These are phyloP conservation scores for Candida chilensis DNA, from an alignment of 805 yeast genomes.

Conservation along the genomic window DNA sequence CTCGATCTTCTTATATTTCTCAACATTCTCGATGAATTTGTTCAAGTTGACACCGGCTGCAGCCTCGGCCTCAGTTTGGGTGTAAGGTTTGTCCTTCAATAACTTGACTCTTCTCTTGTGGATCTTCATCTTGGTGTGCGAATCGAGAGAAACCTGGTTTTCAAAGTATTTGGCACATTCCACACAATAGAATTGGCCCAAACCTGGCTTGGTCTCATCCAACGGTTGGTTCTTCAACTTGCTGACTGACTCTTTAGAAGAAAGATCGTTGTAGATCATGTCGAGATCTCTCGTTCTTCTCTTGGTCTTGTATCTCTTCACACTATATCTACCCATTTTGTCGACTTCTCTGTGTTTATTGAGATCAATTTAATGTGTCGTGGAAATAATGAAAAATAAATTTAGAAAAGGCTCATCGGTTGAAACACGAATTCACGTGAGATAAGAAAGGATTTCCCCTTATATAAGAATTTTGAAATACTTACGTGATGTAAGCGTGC, in stretches of 20 bases:
- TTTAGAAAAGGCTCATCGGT: too few species aligned
- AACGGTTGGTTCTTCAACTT: slow-evolving; percentile 70
- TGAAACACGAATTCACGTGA: too few species aligned
- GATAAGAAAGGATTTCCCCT: too few species aligned
- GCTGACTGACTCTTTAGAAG: slow-evolving; percentile 52
- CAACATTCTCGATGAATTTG: slow-evolving; percentile 57
- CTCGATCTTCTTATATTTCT: slow-evolving; percentile 42
- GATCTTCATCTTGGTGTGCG: slow-evolving; percentile 66
- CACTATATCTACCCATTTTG: slow-evolving; percentile 80
- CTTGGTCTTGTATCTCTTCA: slow-evolving; percentile 81
- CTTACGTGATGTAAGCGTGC: too few species aligned
- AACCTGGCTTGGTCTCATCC: slow-evolving; percentile 87
- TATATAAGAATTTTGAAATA: too few species aligned
- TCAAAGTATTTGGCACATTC: slow-evolving; percentile 93
- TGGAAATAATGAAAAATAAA: neutral
- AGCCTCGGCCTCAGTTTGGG: slow-evolving; percentile 84
- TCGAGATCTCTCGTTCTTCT: slow-evolving; percentile 83
- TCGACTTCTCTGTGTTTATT: neutral
- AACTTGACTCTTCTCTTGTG: slow-evolving; percentile 85
- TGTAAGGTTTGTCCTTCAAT: slow-evolving; percentile 71
- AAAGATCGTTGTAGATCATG: slow-evolving; percentile 67
- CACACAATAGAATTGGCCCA: slow-evolving; percentile 90
- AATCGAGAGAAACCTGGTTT: slow-evolving; percentile 58
- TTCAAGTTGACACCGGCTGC: slow-evolving; percentile 75
- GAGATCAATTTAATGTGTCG: neutral